Evolutionary conservation across 75 land plant species (phyloP).

Genomic region (Pinus taeda): DNA sequence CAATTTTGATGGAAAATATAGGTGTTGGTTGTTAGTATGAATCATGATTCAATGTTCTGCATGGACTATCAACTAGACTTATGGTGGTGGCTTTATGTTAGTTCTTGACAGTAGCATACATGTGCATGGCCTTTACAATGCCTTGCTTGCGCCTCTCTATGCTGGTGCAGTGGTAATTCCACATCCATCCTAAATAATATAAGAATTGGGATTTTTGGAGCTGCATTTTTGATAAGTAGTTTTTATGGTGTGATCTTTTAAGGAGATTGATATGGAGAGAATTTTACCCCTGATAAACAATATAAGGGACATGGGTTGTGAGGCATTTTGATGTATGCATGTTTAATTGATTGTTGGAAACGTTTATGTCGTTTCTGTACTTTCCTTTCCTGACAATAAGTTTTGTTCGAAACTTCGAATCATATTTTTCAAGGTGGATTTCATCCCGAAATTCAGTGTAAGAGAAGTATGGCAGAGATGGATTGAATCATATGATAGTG

Average conservation of each 20-base stretch:
- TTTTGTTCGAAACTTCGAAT: conserved; percentile 5
- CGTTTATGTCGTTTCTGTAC: not conserved
- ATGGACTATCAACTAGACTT: not conserved
- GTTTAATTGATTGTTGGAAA: not conserved
- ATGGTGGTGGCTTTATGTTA: conserved; percentile 7
- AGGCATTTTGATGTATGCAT: not conserved
- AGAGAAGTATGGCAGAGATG: conserved; percentile 52
- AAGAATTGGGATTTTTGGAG: not conserved
- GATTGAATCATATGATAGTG: conserved; percentile 34
- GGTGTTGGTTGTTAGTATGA: not conserved
- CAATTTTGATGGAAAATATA: not conserved
- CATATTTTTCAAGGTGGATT: conserved; percentile 36
- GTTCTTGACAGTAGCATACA: conserved; percentile 19
- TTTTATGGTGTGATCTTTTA: not conserved
- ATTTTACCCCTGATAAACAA: not conserved
- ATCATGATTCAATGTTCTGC: not conserved
- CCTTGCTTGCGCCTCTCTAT: conserved; percentile 39
- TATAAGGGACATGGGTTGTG: not conserved
- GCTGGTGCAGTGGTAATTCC: conserved; percentile 28
- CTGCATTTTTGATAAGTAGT: not conserved
- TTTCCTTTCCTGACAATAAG: not conserved
- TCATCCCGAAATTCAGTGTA: conserved; percentile 48
- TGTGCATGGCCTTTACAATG: conserved; percentile 43
- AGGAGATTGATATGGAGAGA: not conserved
- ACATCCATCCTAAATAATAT: conserved; percentile 1